A percentile compares a stretch with the other conserved stretches of the same genome.
These are phyloP conservation scores for Fragilariopsis cylindrus DNA, from an alignment of 108 stramenopile species.

Conservation along the genomic window DNA sequence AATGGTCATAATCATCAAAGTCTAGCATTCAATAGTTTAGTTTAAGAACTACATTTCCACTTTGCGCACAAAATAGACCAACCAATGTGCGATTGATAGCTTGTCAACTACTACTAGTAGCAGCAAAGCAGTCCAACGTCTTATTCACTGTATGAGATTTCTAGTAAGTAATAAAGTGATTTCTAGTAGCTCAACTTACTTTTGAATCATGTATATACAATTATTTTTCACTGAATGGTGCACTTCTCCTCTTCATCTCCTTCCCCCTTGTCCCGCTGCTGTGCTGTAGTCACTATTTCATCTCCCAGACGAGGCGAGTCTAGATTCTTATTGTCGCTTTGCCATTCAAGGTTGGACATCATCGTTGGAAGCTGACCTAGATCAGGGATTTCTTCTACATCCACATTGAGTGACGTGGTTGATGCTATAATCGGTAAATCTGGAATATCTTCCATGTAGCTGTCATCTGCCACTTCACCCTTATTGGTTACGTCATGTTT, in stretches of 20 bases:
- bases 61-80: no score
- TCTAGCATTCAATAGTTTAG: no score
- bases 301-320: not conserved
- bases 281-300: no score
- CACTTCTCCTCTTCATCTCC: no score
- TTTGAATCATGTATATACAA: not conserved
- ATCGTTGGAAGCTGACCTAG: slow-evolving; percentile 2
- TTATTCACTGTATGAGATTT: no score
- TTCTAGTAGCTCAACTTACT: not conserved
- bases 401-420: not conserved
- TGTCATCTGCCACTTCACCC: not conserved
- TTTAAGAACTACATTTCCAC: no score
- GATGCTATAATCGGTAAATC: slow-evolving; percentile 1
- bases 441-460: slow-evolving; percentile 8
- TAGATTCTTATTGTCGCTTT: not conserved
- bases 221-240: no score
- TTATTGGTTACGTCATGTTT: not conserved
- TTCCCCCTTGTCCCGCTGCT: no score
- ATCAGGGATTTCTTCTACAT: slow-evolving; percentile 7
- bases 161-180: not conserved
- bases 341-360: slow-evolving; percentile 7
- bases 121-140: no score
- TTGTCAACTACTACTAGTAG: no score
- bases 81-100: no score
- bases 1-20: no score